Conservation (phyloP, 768 basidiomycete species). For the Lentinula aciculospora region DNA sequence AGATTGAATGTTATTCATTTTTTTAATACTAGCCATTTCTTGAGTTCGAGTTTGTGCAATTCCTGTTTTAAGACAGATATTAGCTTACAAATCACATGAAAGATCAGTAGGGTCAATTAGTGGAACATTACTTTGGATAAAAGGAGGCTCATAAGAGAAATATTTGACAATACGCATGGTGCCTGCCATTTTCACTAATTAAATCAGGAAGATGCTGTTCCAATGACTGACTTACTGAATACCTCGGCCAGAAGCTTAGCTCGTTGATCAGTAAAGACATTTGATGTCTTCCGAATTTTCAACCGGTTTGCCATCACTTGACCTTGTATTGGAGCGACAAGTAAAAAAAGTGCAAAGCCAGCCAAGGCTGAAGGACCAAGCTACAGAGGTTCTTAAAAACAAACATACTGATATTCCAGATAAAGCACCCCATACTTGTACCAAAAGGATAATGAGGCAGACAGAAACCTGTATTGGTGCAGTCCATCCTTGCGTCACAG, state of each 20-base stretch:
- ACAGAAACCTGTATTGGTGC: conserved; percentile 61
- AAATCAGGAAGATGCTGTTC: conserved; percentile 10
- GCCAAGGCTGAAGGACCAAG: conserved; percentile 67
- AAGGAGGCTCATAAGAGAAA: conserved; percentile 69
- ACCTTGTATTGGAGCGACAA: conserved; percentile 59
- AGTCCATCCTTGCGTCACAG: conserved; percentile 44
- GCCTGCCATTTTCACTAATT: conserved; percentile 9
- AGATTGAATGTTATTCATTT: conserved; percentile 56
- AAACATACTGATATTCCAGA: too few relatives aligned
- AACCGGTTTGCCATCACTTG: conserved; percentile 57
- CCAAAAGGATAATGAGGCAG: conserved; percentile 52
- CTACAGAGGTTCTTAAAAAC: conserved; percentile 22
- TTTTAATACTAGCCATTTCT: conserved; percentile 51
- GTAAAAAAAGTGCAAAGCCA: conserved; percentile 60
- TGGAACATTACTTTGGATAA: conserved; percentile 45
- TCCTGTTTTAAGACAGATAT: conserved; percentile 32
- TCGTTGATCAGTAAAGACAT: conserved; percentile 59
- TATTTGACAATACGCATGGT: conserved; percentile 71
- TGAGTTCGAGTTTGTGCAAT: conserved; percentile 47
- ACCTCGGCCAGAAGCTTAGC: conserved; percentile 64
- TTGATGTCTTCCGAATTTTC: conserved; percentile 43
- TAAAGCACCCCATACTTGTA: conserved; percentile 31
- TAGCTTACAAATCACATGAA: not conserved
- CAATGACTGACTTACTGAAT: conserved; percentile 33
- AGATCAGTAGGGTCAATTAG: not conserved